phyloP scores from a whole-genome alignment of 2,329 filamentous ascomycete genomes.

The Hysterium pulicare region DNA sequence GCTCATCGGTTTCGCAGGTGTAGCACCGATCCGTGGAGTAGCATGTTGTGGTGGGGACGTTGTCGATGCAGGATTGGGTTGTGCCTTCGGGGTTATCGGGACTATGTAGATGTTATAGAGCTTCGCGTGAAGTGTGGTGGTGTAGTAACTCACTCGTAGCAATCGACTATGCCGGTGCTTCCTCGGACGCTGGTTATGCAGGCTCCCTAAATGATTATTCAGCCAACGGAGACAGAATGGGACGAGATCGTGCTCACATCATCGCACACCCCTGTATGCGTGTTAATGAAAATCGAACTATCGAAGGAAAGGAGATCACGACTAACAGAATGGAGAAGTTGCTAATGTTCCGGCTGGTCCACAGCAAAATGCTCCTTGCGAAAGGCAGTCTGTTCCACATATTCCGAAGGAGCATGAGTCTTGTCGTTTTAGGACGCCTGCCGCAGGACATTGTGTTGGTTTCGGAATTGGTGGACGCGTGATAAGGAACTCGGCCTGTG shows the following conservation, averaged over 20 bases:
- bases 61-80: conserved; percentile 12
- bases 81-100: conserved; percentile 13
- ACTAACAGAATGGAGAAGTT: conserved; percentile 11
- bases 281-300: conserved; percentile 1
- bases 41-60: conserved; percentile 9
- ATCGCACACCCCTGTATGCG: conserved; percentile 11
- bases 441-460: conserved; percentile 6
- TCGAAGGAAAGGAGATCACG: background rate
- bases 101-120: background rate
- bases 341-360: conserved; percentile 12
- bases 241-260: conserved; percentile 7
- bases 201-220: conserved; percentile 9
- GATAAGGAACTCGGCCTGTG: conserved; percentile 6
- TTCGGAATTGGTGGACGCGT: conserved; percentile 6
- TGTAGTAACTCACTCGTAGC: conserved; percentile 7
- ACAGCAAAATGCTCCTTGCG: conserved; percentile 14
- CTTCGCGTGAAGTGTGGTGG: background rate
- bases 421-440: conserved; percentile 5
- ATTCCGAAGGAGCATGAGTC: conserved; percentile 8
- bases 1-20: conserved; percentile 10
- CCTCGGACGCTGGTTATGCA: conserved; percentile 14
- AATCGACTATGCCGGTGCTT: conserved; percentile 14
- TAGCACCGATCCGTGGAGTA: conserved; percentile 13
- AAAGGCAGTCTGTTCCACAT: conserved; percentile 10
- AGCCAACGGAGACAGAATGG: background rate